Evolutionary conservation across 768 basidiomycete genomes (phyloP).

Genomic region (Suillus tomentosus): DNA sequence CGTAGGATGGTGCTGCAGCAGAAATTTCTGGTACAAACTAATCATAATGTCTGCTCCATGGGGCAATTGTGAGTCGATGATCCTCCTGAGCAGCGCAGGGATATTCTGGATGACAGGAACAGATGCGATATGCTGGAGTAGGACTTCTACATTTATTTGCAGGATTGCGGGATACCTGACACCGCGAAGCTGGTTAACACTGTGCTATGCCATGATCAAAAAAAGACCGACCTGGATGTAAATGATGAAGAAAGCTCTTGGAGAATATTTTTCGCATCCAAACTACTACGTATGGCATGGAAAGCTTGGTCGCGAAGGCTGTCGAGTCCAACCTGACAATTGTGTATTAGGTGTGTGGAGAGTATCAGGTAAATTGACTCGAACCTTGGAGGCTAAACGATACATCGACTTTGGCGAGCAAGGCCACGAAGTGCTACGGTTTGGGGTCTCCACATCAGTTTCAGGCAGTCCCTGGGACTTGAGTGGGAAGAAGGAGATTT

Average conservation of each 20-base stretch:
- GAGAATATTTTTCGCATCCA: conserved; percentile 27
- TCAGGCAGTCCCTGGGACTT: conserved; percentile 19
- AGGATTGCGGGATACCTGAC: conserved; percentile 19
- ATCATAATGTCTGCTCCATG: conserved; percentile 28
- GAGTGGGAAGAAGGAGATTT: conserved; percentile 35
- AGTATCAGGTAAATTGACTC: not conserved
- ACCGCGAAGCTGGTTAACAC: not conserved
- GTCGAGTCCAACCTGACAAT: conserved; percentile 24
- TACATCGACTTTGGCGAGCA: conserved; percentile 50
- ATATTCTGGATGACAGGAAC: conserved; percentile 17
- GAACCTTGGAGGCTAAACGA: conserved; percentile 40
- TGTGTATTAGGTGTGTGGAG: not conserved
- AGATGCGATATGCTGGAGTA: conserved; percentile 22
- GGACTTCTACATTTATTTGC: conserved; percentile 26
- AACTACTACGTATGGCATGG: conserved; percentile 17
- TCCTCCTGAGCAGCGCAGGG: conserved; percentile 17
- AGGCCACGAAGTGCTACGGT: conserved; percentile 6
- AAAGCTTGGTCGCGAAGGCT: conserved; percentile 23
- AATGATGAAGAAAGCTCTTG: conserved; percentile 25
- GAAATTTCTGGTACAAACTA: conserved; percentile 22
- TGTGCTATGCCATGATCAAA: not conserved
- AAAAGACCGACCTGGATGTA: conserved; percentile 17
- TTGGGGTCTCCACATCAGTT: not conserved
- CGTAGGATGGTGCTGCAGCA: conserved; percentile 11
- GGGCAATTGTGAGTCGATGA: conserved; percentile 18